A percentile compares a stretch with the other conserved stretches of the same genome.
These are phyloP conservation scores for Mrakia frigida DNA, from an alignment of 768 basidiomycete genomes.

Conservation along the genomic window DNA sequence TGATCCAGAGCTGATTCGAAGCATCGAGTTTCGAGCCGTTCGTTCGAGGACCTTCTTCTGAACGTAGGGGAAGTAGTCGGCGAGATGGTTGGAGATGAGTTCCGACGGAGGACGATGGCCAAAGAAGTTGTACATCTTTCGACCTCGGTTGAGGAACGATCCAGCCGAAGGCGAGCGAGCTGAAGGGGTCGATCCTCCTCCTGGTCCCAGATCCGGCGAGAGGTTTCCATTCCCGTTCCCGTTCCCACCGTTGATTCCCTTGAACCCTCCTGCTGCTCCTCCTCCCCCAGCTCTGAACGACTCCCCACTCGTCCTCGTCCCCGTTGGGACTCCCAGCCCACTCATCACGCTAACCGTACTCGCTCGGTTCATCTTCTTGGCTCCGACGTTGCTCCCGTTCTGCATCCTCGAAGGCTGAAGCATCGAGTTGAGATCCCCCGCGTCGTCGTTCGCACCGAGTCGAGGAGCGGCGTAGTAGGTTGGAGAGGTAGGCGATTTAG, in stretches of 20 bases:
- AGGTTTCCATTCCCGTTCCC: conserved; percentile 30
- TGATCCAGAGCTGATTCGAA: conserved; percentile 51
- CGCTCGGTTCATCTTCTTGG: conserved; percentile 74
- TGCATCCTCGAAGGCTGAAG: conserved; percentile 23
- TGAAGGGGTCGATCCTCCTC: conserved; percentile 8
- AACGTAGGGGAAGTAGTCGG: conserved; percentile 90
- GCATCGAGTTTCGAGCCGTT: conserved; percentile 83
- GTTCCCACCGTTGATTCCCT: conserved; percentile 18
- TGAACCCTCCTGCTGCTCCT: too few relatives aligned
- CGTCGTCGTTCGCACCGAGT: conserved; percentile 37
- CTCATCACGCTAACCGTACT: conserved; percentile 92
- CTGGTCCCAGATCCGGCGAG: conserved; percentile 18
- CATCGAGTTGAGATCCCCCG: conserved; percentile 43
- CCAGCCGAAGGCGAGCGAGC: conserved; percentile 41
- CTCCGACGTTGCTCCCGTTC: conserved; percentile 32
- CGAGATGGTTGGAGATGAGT: conserved; percentile 87
- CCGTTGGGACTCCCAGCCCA: conserved; percentile 80
- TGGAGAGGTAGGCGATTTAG: conserved; percentile 45
- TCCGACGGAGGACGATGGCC: conserved; percentile 97
- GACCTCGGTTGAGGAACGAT: conserved; percentile 43
- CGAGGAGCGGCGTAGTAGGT: conserved; percentile 41
- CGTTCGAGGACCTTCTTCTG: conserved; percentile 87
- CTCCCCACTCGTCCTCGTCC: conserved; percentile 58
- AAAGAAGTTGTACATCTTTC: conserved; percentile 70
- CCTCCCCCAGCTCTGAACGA: conserved; percentile 46